These are phyloP conservation scores for Hordeum pubiflorum DNA, from an alignment of 202 grass and related monocot species.

Conservation along the genomic window DNA sequence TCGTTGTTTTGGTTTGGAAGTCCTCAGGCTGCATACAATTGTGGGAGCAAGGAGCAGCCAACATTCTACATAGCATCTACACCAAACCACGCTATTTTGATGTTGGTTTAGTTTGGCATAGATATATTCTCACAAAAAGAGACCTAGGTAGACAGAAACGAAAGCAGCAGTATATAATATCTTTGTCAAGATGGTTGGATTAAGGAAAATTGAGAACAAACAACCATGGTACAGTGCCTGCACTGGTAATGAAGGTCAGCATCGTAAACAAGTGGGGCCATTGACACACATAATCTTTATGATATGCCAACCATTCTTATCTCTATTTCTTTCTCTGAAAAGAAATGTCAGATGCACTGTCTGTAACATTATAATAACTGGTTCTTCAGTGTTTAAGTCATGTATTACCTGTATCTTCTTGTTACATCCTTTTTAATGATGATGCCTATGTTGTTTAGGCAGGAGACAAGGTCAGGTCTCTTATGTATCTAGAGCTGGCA, in stretches of 20 bases:
- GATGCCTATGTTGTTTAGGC: conserved; percentile 30
- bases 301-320: background rate
- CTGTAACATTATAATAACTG: background rate
- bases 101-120: background rate
- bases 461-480: conserved; percentile 46
- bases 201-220: background rate
- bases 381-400: background rate
- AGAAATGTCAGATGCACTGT: background rate
- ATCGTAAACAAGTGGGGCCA: background rate
- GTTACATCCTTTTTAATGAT: background rate
- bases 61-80: background rate
- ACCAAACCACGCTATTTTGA: background rate
- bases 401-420: background rate
- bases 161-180: background rate
- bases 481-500: conserved; percentile 62
- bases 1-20: background rate
- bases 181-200: background rate
- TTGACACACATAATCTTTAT: background rate
- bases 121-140: background rate
- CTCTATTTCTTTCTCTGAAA: background rate
- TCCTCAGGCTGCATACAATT: background rate
- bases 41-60: background rate
- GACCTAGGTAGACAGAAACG: background rate
- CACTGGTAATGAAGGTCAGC: background rate
- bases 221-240: background rate